Conservation (phyloP, 345 rosid species). For the Melaleuca quinquenervia region DNA sequence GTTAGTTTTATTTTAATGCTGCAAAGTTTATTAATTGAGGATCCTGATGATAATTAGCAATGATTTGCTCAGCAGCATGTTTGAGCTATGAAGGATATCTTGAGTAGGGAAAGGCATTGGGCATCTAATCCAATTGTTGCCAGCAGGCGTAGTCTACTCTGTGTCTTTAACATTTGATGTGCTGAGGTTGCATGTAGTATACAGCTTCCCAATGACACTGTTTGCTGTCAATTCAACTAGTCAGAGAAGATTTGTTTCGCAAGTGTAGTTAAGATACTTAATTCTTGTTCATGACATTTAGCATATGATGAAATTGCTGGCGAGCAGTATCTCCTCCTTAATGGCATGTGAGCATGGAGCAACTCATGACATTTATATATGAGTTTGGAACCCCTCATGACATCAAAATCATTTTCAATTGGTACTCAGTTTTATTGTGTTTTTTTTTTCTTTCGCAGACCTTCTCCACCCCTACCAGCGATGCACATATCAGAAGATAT, state of each 20-base stretch:
- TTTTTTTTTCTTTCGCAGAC: slow-evolving; percentile 31
- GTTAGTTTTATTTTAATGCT: background rate
- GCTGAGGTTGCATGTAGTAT: background rate
- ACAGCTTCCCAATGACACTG: background rate
- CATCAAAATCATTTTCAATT: background rate
- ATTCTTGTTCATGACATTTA: background rate
- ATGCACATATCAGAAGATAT: slow-evolving; percentile 62
- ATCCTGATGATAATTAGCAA: background rate
- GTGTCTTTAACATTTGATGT: background rate
- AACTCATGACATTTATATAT: background rate
- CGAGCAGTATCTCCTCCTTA: background rate
- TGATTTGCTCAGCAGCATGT: background rate
- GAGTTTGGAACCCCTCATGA: background rate
- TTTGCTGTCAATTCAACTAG: background rate
- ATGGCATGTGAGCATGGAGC: background rate
- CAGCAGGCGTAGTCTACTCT: background rate
- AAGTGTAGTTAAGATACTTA: background rate
- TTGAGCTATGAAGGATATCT: background rate
- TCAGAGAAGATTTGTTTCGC: background rate
- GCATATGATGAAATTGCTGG: background rate
- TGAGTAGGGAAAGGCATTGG: background rate
- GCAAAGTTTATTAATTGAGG: background rate
- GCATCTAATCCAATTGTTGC: background rate
- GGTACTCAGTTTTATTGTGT: background rate
- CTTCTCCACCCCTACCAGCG: slow-evolving; percentile 81